phyloP scores from a whole-genome alignment of 2,329 filamentous ascomycete genomes.

The Raffaelea deltoideospora region DNA sequence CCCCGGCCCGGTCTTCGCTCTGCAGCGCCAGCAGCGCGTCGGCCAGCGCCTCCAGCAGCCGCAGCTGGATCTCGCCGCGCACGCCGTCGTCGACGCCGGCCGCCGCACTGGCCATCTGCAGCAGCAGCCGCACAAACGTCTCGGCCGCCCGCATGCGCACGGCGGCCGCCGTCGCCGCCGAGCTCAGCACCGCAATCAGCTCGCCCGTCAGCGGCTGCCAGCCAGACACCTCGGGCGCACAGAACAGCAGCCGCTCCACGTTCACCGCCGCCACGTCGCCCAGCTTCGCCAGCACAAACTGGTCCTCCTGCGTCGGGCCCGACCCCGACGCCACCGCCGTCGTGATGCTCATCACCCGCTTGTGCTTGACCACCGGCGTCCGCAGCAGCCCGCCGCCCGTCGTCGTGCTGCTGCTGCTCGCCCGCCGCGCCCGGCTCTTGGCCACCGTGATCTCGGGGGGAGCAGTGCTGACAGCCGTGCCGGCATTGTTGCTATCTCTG shows the following conservation, averaged over 20 bases:
- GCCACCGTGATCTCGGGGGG: too few relatives aligned
- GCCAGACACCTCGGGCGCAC: slow-evolving; percentile 52
- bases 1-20: slow-evolving; percentile 30
- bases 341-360: slow-evolving; percentile 32
- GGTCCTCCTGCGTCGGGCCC: slow-evolving; percentile 43
- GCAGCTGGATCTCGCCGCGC: slow-evolving; percentile 51
- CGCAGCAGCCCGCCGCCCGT: slow-evolving; percentile 15
- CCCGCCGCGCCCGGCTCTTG: background rate
- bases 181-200: slow-evolving; percentile 34
- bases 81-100: slow-evolving; percentile 32
- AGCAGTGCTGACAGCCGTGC: too few relatives aligned
- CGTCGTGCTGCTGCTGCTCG: background rate
- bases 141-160: slow-evolving; percentile 48
- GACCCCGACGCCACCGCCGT: slow-evolving; percentile 26
- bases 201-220: slow-evolving; percentile 54
- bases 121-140: slow-evolving; percentile 41
- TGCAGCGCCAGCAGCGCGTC: slow-evolving; percentile 46
- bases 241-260: slow-evolving; percentile 55
- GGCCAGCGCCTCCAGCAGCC: slow-evolving; percentile 52
- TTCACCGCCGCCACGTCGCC: slow-evolving; percentile 62
- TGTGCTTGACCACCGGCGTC: slow-evolving; percentile 18
- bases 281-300: slow-evolving; percentile 58
- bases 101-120: slow-evolving; percentile 43
- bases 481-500: too few relatives aligned
- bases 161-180: slow-evolving; percentile 28